phyloP scores from a whole-genome alignment of 2,329 filamentous ascomycete genomes.

The Diaporthe sp. region DNA sequence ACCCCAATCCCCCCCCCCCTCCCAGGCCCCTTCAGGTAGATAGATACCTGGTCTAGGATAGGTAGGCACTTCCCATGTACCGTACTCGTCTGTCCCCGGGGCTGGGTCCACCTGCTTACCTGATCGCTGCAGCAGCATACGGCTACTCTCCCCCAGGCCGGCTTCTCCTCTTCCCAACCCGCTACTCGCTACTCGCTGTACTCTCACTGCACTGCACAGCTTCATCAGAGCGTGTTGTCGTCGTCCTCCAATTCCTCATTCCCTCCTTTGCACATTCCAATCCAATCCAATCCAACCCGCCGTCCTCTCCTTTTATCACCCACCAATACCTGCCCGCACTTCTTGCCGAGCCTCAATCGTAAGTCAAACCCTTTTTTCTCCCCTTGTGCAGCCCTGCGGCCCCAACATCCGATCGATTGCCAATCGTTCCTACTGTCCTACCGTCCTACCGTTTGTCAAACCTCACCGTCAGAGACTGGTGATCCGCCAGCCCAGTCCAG shows the following conservation, averaged over 20 bases:
- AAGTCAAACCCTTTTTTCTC: constrained; percentile 43
- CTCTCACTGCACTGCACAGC: constrained; percentile 30
- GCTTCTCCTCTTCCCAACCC: constrained; percentile 28
- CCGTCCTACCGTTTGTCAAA: constrained; percentile 40
- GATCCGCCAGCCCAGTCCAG: constrained; percentile 31
- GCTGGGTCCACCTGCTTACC: constrained; percentile 29
- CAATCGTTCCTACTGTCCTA: constrained; percentile 39
- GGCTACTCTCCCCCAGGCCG: constrained; percentile 18
- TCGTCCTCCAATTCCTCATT: constrained; percentile 41
- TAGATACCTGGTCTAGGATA: neutral
- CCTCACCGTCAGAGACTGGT: constrained; percentile 36
- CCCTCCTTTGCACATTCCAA: constrained; percentile 43
- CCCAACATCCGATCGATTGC: constrained; percentile 35
- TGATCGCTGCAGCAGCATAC: constrained; percentile 25
- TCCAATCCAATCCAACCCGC: constrained; percentile 35
- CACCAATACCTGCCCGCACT: constrained; percentile 33
- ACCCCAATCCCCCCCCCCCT: constrained; percentile 13
- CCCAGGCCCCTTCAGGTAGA: constrained; percentile 8
- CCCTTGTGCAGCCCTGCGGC: constrained; percentile 35
- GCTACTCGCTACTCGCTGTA: constrained; percentile 19
- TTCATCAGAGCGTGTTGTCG: constrained; percentile 38
- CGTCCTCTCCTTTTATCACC: constrained; percentile 41
- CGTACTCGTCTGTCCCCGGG: constrained; percentile 16
- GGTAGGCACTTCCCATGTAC: constrained; percentile 15
- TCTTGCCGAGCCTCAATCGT: constrained; percentile 42